Percentiles rank a stretch among this genome's conserved stretches.
phyloP scores from a whole-genome alignment of 2,329 filamentous ascomycete genomes.

The Aspergillus carbonarius region DNA sequence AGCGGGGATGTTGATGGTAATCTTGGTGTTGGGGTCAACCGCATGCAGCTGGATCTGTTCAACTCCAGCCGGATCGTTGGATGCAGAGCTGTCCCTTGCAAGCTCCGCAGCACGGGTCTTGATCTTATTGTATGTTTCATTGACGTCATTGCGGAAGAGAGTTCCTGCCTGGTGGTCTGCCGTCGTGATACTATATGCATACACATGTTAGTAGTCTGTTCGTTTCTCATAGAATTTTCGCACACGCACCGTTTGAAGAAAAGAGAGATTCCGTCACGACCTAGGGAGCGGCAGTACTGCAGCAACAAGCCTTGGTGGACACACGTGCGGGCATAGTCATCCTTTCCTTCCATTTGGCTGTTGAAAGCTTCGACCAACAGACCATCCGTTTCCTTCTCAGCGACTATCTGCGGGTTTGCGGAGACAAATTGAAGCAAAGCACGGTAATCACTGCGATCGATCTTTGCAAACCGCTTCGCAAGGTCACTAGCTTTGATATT shows the following conservation, averaged over 20 bases:
- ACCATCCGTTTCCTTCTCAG: conserved; percentile 85
- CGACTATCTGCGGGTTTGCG: conserved; percentile 73
- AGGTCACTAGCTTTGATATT: conserved; percentile 73
- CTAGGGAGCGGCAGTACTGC: conserved; percentile 91
- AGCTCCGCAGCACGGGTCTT: conserved; percentile 74
- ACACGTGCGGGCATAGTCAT: conserved; percentile 77
- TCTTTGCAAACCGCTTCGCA: conserved; percentile 78
- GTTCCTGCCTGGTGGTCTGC: conserved; percentile 85
- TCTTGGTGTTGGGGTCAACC: conserved; percentile 87
- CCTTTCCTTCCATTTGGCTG: conserved; percentile 71
- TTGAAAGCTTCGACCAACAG: conserved; percentile 91
- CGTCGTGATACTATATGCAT: conserved; percentile 65
- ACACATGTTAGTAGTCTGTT: conserved; percentile 10
- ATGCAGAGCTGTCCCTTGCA: conserved; percentile 56
- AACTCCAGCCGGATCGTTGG: conserved; percentile 61
- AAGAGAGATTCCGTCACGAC: conserved; percentile 79
- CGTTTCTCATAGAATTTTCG: not conserved
- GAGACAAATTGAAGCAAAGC: conserved; percentile 73
- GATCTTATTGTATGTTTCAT: conserved; percentile 81
- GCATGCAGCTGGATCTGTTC: conserved; percentile 98
- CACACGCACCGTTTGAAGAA: conserved; percentile 79
- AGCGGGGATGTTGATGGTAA: conserved; percentile 80
- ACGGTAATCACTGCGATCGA: conserved; percentile 72
- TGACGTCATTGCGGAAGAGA: conserved; percentile 90
- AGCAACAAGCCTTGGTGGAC: conserved; percentile 90